Evolutionary conservation across 148 eudicot species (phyloP).

Genomic region (Talinum fruticosum): DNA sequence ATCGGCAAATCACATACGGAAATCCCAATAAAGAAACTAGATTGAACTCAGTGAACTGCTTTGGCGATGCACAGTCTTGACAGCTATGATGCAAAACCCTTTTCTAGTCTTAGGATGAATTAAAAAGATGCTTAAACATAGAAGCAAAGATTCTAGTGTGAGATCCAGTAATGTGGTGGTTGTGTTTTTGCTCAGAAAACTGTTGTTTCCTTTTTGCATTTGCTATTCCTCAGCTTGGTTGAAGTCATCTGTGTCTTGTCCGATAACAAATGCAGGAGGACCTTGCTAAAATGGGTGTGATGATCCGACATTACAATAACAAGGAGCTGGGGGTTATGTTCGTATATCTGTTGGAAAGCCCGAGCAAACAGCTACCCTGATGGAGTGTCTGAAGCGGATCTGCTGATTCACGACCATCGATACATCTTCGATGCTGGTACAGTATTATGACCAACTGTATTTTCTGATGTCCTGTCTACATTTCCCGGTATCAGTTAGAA

Average conservation of each 20-base stretch:
- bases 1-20: background rate
- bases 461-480: background rate
- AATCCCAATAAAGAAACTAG: too few species aligned
- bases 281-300: conserved; percentile 85
- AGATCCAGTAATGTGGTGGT: background rate
- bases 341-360: conserved; percentile 97
- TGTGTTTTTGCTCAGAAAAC: background rate
- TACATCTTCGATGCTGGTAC: conserved; percentile 3
- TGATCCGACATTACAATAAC: conserved; percentile 93
- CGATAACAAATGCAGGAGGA: conserved; percentile 59
- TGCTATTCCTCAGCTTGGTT: background rate
- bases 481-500: background rate
- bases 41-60: too few species aligned
- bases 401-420: conserved; percentile 25
- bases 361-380: conserved; percentile 85
- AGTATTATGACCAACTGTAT: conserved; percentile 1
- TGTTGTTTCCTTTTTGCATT: background rate
- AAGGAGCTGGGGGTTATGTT: conserved; percentile 78
- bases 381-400: conserved; percentile 54
- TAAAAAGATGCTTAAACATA: too few species aligned
- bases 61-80: background rate
- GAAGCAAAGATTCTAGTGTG: too few species aligned
- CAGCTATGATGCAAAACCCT: too few species aligned
- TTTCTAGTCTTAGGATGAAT: too few species aligned
- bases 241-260: background rate